Base-by-base conservation (phyloP, 2,329 filamentous ascomycete genomes). In the Ceratocystis huliohia region DNA sequence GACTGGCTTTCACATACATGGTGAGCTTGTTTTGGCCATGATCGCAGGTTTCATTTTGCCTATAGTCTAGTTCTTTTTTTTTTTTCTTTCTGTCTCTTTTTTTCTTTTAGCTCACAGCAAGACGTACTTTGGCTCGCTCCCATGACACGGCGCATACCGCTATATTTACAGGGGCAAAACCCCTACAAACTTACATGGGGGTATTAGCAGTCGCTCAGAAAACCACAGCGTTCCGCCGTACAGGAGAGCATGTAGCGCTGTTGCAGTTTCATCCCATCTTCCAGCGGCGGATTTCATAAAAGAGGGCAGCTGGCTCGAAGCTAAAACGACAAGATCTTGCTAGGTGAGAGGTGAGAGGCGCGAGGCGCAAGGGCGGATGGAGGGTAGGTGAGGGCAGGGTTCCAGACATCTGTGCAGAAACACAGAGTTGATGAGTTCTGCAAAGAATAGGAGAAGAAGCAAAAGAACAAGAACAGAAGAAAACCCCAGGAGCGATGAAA, bases 71-170 rank as follows among this genome's bases (percentile, higher is more conserved):
- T 13, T 3, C 3, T 28, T 30, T 33, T 45, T 15, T 8, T 8
- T 22, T 22, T 22, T 15, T 61, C n/a, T 28, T 6, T 30, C 1
- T 6, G n/a, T n/a, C n/a, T n/a, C n/a, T n/a, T 41, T 10, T 5
- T n/a, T 15, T 30, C 2, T 22, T 28, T 20, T 41, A 33, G 15
- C 5, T 20, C 4, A 6, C 65, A 59, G 22, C 69, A 68, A 33
- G 68, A 67, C 63, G 67, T 70, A 65, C 64, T 28, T 25, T 30
- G 37, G 37, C 56, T 20, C 46, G 67, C 61, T 61, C 70, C n/a
- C 5, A 17, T 48, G 20, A n/a, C 20, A 48, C 5, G 5, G 20
- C 20, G 17, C 3, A 10, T 22, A 25, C 20, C 6, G 13, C 53
- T 57, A 57, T 57, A 57, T 57, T 57, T 57, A 30, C 53, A 57